Conservation (phyloP, 345 rosid species). For the Triadica sebifera region DNA sequence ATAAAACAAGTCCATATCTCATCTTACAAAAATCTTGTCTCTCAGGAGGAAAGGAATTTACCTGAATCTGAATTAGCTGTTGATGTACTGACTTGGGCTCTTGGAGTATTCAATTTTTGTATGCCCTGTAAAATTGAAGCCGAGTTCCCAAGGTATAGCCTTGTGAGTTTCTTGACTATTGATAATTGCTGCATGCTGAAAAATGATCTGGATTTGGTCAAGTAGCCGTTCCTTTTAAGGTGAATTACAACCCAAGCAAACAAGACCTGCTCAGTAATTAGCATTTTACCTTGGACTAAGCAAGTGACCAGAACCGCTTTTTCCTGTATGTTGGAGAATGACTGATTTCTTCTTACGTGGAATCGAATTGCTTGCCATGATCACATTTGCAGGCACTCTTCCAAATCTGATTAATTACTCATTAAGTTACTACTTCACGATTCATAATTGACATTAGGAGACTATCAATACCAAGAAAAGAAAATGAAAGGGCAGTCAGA, state of each 20-base stretch:
- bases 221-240: no score
- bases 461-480: not conserved
- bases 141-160: conserved; percentile 36
- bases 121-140: conserved; percentile 34
- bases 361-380: conserved; percentile 41
- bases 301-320: conserved; percentile 15
- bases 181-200: conserved; percentile 31
- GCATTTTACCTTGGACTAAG: conserved; percentile 35
- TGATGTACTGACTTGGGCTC: conserved; percentile 10
- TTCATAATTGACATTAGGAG: not conserved
- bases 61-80: conserved; percentile 18
- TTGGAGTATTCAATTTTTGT: conserved; percentile 4
- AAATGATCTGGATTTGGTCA: not conserved
- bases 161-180: conserved; percentile 27
- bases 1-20: not conserved
- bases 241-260: not conserved
- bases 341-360: conserved; percentile 30
- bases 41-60: not conserved
- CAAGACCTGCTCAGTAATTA: not conserved
- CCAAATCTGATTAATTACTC: conserved; percentile 27
- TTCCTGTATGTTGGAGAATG: conserved; percentile 20
- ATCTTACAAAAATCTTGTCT: not conserved
- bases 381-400: conserved; percentile 34
- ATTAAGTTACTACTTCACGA: not conserved
- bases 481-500: not conserved